Evolutionary conservation across 768 basidiomycete genomes (phyloP), one percentile per base, ranked within the genome.

Genomic region (Lepiota venenata): DNA sequence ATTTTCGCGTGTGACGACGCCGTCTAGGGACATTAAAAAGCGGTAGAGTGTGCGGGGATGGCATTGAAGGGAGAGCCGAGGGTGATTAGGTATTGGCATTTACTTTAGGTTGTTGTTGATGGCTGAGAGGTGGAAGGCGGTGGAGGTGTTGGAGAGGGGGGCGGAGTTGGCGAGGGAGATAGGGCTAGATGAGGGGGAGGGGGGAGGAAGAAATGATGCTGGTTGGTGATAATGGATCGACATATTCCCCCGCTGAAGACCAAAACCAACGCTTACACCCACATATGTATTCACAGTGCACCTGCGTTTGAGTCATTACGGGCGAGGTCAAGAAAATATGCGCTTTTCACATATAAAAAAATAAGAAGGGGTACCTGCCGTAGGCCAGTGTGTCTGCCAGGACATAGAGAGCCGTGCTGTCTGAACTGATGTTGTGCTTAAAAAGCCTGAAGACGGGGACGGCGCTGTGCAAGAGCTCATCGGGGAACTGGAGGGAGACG

Each of bases 21-120:
- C 80, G 1, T 70, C 74, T 3, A 84, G 86, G 21, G 79, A 90
- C 58, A 69, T 94, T 32, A 74, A 81, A n/a, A 71, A 25, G 91
- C 94, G 0, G 78, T 88, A 6, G 68, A 77, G 12, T 73, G 83
- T 47, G 88, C 91, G 0, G 83, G 86, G 5, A 63, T 73, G 3
- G 89, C 93, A 1, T 83, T 96, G 2, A 88, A 94, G 65, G 74
- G 77, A 5, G 82, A 87, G 27, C 74, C 86, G 0, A 65, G 62
- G 38, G 78, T 80, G 52, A 71, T 90, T 21, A 79, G 91, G 39
- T 87, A 89, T 50, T 98, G 94, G 95, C 96, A 98, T 69, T 79
- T 98, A 14, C 77, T n/a, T 98, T 0, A 93, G 89, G 0, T 71
- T 98, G 4, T 68, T 96, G 10, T 75, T 95, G n/a, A 84, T 85